Evolutionary conservation across 768 basidiomycete species (phyloP).

Genomic region (Lyophyllum semitale): DNA sequence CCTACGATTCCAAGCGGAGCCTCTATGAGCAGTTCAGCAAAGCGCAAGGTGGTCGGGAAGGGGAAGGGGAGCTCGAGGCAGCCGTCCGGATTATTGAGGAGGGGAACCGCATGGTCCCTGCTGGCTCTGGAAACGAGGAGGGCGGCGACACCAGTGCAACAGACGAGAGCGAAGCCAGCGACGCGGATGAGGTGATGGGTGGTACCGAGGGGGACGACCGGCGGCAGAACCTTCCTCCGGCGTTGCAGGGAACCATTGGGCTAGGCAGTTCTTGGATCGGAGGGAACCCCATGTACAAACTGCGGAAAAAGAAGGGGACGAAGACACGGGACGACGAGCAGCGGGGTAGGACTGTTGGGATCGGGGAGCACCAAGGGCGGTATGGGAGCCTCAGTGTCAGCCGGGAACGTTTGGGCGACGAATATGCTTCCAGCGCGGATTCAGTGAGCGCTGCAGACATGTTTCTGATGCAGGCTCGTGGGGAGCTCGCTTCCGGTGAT

Average conservation of each 20-base stretch:
- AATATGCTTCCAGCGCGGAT: conserved; percentile 23
- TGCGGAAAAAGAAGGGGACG: conserved; percentile 74
- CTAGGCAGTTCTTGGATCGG: conserved; percentile 74
- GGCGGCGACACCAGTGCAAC: conserved; percentile 21
- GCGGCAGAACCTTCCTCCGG: conserved; percentile 15
- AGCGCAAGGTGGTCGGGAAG: conserved; percentile 40
- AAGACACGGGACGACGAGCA: conserved; percentile 33
- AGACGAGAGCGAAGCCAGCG: conserved; percentile 27
- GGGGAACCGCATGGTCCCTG: conserved; percentile 9
- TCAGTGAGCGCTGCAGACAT: conserved; percentile 62
- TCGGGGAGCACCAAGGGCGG: conserved; percentile 7
- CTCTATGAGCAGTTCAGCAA: conserved; percentile 87
- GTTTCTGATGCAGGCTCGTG: conserved; percentile 63
- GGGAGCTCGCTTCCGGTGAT: conserved; percentile 45
- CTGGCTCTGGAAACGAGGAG: conserved; percentile 12
- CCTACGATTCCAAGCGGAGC: conserved; percentile 82
- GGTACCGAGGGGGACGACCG: conserved; percentile 18
- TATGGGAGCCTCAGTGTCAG: conserved; percentile 23
- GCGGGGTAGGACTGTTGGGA: conserved; percentile 32
- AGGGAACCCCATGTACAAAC: conserved; percentile 87
- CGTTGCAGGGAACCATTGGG: conserved; percentile 36
- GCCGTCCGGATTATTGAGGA: conserved; percentile 35
- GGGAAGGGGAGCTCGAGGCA: conserved; percentile 40
- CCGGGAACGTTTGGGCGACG: conserved; percentile 22
- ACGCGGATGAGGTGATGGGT: conserved; percentile 23